phyloP scores from a whole-genome alignment of 228 moss, liverwort and hornwort genomes.

The Sphagnum fallax region DNA sequence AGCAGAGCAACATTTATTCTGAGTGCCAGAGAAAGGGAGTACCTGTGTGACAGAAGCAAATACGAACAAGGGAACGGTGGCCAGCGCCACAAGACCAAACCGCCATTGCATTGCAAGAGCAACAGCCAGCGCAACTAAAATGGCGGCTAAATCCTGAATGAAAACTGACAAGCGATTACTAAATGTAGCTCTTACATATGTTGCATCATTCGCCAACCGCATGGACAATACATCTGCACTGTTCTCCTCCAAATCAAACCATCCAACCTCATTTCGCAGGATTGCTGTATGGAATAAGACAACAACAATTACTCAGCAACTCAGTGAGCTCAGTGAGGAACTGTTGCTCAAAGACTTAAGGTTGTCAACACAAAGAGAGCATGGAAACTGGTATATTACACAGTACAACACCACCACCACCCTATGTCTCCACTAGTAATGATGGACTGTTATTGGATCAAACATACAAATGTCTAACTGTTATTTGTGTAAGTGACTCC shows the following conservation, averaged over 20 bases:
- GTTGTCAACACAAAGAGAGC: too few relatives aligned
- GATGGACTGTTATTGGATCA: too few relatives aligned
- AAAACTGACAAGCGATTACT: conserved; percentile 93
- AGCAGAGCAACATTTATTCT: not conserved
- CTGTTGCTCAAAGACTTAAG: too few relatives aligned
- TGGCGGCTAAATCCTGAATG: conserved; percentile 85
- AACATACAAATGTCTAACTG: too few relatives aligned
- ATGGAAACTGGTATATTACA: too few relatives aligned
- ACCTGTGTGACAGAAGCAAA: conserved; percentile 96
- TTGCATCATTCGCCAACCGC: conserved; percentile 86
- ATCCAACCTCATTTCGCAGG: conserved; percentile 88
- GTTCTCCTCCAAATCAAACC: conserved; percentile 98
- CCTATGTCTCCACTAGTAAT: too few relatives aligned
- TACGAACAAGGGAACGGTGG: conserved; percentile 70
- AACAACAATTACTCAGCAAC: not conserved
- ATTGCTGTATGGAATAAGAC: conserved; percentile 46
- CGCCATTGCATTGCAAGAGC: conserved; percentile 82
- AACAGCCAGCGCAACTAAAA: conserved; percentile 67
- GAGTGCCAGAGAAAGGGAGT: not conserved
- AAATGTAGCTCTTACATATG: conserved; percentile 91
- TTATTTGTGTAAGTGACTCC: too few relatives aligned
- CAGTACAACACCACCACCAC: too few relatives aligned
- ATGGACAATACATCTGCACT: conserved; percentile 86
- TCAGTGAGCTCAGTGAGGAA: too few relatives aligned
- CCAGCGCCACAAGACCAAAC: conserved; percentile 77